phyloP scores from a whole-genome alignment of 2,329 filamentous ascomycete species.

The Pyrenophora tritici-repentis region DNA sequence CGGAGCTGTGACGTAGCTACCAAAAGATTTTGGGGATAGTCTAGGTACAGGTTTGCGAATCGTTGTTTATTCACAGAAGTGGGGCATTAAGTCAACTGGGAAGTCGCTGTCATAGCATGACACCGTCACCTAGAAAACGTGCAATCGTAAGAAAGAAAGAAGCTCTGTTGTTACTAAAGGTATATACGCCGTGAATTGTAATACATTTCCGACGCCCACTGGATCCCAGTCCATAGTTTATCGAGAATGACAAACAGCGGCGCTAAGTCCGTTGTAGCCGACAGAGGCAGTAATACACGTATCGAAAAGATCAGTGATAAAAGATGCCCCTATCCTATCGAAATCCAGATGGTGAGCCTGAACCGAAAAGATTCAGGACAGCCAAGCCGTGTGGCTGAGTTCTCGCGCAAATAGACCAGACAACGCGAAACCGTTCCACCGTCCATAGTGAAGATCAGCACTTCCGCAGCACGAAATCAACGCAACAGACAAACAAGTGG shows the following conservation, averaged over 20 bases:
- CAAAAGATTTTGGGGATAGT: too few species aligned
- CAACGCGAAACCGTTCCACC: conserved; percentile 1
- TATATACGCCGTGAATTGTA: conserved; percentile 5
- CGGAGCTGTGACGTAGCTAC: too few species aligned
- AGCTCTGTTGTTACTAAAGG: neutral
- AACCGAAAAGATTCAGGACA: conserved; percentile 20
- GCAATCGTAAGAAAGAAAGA: too few species aligned
- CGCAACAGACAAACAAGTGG: neutral
- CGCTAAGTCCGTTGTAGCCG: conserved; percentile 5
- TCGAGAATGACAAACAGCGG: conserved; percentile 5
- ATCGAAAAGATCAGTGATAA: conserved; percentile 13
- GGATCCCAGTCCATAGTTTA: neutral
- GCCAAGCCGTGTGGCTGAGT: conserved; percentile 20
- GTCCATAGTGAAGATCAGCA: conserved; percentile 7
- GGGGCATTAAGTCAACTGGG: too few species aligned
- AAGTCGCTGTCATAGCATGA: too few species aligned
- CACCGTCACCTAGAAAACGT: too few species aligned
- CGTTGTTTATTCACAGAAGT: too few species aligned
- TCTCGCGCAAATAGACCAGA: conserved; percentile 12
- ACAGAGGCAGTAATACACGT: conserved; percentile 24
- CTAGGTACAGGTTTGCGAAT: too few species aligned
- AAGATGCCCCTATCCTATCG: conserved; percentile 6
- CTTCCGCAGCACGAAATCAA: conserved; percentile 6
- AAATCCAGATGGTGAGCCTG: conserved; percentile 10
- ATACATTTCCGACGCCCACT: neutral